A percentile compares a stretch with the other conserved stretches of the same genome.
phyloP scores from a whole-genome alignment of 208 protist genomes.

The Strigomonas galati region DNA sequence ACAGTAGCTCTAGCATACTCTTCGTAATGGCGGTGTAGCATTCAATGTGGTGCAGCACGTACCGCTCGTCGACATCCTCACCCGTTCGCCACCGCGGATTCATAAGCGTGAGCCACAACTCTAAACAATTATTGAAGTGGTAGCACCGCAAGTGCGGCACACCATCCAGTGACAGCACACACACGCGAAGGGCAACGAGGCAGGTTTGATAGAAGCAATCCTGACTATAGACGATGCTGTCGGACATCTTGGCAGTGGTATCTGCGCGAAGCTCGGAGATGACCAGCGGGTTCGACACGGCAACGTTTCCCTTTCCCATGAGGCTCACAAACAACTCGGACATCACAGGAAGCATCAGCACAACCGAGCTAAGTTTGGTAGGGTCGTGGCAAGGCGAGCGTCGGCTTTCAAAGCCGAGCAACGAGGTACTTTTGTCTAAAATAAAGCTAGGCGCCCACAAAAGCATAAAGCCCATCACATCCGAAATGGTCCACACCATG shows the following conservation, averaged over 20 bases:
- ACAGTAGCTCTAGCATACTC: conserved; percentile 55
- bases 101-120: conserved; percentile 76
- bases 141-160: conserved; percentile 45
- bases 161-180: conserved; percentile 51
- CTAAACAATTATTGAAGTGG: conserved; percentile 69
- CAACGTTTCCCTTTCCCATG: background rate
- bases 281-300: background rate
- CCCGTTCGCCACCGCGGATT: conserved; percentile 33
- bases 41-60: conserved; percentile 70
- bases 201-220: conserved; percentile 61
- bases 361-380: conserved; percentile 25
- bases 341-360: conserved; percentile 41
- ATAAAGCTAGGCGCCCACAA: conserved; percentile 33
- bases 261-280: conserved; percentile 21
- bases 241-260: conserved; percentile 21
- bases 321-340: conserved; percentile 33
- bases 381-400: conserved; percentile 27
- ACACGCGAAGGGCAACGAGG: conserved; percentile 54
- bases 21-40: conserved; percentile 58
- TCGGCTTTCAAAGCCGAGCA: conserved; percentile 27
- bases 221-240: conserved; percentile 41
- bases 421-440: conserved; percentile 19
- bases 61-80: conserved; percentile 25
- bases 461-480: conserved; percentile 38
- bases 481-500: conserved; percentile 35